These are phyloP conservation scores for Diaporthe velutina DNA, from an alignment of 2,329 filamentous ascomycete genomes.

Conservation along the genomic window DNA sequence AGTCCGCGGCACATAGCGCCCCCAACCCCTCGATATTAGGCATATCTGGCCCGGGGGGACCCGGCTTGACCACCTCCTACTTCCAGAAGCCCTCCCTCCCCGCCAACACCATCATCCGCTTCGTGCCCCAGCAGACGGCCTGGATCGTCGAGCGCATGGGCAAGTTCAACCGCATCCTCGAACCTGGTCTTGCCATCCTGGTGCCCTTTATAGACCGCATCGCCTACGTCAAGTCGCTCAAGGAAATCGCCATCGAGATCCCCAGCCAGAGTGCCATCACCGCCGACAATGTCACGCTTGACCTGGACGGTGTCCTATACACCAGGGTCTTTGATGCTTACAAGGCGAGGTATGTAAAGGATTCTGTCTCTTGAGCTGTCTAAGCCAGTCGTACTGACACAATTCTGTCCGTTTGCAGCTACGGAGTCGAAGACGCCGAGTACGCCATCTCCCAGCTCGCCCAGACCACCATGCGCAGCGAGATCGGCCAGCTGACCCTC, in stretches of 20 bases:
- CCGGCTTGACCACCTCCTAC: constrained; percentile 75
- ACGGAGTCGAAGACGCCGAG: constrained; percentile 97
- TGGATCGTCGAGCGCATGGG: constrained; percentile 99
- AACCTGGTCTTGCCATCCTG: constrained; percentile 90
- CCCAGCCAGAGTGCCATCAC: constrained; percentile 98
- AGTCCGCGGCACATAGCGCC: constrained; percentile 40
- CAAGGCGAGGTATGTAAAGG: constrained; percentile 82
- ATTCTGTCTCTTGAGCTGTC: not conserved
- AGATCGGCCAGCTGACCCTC: constrained; percentile 95
- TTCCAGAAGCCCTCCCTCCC: constrained; percentile 83
- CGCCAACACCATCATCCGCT: constrained; percentile 94
- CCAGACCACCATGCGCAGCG: constrained; percentile 98
- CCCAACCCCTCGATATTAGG: constrained; percentile 43
- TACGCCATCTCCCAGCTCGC: constrained; percentile 98
- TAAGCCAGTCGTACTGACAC: not conserved
- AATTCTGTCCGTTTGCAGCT: constrained; percentile 68
- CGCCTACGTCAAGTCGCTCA: constrained; percentile 97
- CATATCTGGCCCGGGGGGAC: constrained; percentile 49
- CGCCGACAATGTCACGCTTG: constrained; percentile 96
- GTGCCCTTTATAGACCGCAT: constrained; percentile 94
- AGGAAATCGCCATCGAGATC: constrained; percentile 96
- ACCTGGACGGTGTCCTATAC: constrained; percentile 95
- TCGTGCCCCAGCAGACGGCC: constrained; percentile 99
- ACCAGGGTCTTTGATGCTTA: constrained; percentile 98
- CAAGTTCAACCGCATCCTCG: constrained; percentile 92